Conservation (phyloP, 2,329 filamentous ascomycete species). For the Colletotrichum godetiae region DNA sequence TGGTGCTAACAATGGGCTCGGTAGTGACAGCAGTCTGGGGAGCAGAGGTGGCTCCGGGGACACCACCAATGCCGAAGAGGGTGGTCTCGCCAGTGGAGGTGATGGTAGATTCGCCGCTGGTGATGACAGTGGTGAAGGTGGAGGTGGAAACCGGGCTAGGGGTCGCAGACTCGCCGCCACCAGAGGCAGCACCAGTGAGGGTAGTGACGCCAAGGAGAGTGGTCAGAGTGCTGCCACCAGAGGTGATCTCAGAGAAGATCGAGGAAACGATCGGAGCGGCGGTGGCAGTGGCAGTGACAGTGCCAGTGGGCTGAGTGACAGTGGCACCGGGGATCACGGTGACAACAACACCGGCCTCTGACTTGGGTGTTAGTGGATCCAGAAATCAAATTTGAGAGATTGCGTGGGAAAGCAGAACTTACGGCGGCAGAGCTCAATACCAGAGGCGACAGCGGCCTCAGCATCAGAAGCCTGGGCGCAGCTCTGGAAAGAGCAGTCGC, state of each 20-base stretch:
- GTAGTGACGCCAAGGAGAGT: slow-evolving; percentile 43
- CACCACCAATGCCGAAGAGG: slow-evolving; percentile 39
- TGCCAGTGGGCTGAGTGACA: slow-evolving; percentile 22
- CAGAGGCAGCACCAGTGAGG: not conserved
- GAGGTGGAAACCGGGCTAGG: slow-evolving; percentile 48
- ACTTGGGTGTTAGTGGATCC: not conserved
- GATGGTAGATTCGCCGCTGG: slow-evolving; percentile 38
- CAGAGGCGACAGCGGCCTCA: slow-evolving; percentile 51
- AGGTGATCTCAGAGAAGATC: slow-evolving; percentile 37
- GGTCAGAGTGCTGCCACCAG: slow-evolving; percentile 51
- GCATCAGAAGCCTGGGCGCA: slow-evolving; percentile 50
- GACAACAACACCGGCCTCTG: slow-evolving; percentile 25
- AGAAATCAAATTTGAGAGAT: not conserved
- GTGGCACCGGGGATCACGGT: slow-evolving; percentile 42
- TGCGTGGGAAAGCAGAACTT: slow-evolving; percentile 32
- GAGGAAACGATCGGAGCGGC: slow-evolving; percentile 23
- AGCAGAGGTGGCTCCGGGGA: slow-evolving; percentile 20
- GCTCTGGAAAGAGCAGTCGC: slow-evolving; percentile 60
- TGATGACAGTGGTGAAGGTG: slow-evolving; percentile 39
- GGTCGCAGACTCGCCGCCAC: slow-evolving; percentile 9
- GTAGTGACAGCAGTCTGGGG: slow-evolving; percentile 20
- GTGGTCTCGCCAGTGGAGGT: slow-evolving; percentile 42
- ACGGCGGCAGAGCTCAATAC: slow-evolving; percentile 52
- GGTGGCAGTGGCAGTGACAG: slow-evolving; percentile 27
- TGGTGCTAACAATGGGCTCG: slow-evolving; percentile 34